phyloP scores from a whole-genome alignment of 805 yeast genomes.

The Jamesozyma rosinii region DNA sequence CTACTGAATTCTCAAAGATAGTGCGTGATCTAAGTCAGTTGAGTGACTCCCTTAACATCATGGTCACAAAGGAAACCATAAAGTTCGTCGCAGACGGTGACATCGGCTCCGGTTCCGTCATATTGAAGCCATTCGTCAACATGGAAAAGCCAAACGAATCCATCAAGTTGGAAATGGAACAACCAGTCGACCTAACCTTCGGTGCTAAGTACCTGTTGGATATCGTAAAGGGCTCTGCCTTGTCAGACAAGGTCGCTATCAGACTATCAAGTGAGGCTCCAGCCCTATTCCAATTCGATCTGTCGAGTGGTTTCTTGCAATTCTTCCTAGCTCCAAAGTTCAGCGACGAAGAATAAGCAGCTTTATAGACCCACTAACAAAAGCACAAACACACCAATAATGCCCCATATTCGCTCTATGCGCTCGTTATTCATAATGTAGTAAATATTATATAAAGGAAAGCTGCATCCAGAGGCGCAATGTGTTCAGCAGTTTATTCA shows the following conservation, averaged over 20 bases:
- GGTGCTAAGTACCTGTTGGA: constrained; percentile 87
- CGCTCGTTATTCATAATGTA: no score
- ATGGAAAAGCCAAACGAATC: constrained; percentile 72
- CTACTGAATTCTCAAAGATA: constrained; percentile 79
- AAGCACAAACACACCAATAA: no score
- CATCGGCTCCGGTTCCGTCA: constrained; percentile 77
- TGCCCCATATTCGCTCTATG: no score
- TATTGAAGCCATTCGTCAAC: constrained; percentile 75
- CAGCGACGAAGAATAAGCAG: constrained; percentile 66
- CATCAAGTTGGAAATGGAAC: constrained; percentile 66
- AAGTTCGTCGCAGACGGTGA: constrained; percentile 88
- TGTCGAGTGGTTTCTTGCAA: constrained; percentile 79
- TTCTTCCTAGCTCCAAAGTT: constrained; percentile 97
- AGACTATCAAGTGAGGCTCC: constrained; percentile 88
- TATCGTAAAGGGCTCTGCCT: constrained; percentile 81
- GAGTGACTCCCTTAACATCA: constrained; percentile 77
- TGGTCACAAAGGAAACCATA: constrained; percentile 86
- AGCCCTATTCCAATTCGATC: constrained; percentile 83
- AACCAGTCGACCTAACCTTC: constrained; percentile 81
- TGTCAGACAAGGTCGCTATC: constrained; percentile 68
- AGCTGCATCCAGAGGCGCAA: no score
- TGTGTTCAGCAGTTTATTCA: not conserved
- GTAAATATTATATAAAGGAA: no score
- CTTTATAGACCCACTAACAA: no score
- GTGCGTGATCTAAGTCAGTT: constrained; percentile 80